Base-by-base conservation (phyloP, 768 basidiomycete species). In the Boletus patriciae region DNA sequence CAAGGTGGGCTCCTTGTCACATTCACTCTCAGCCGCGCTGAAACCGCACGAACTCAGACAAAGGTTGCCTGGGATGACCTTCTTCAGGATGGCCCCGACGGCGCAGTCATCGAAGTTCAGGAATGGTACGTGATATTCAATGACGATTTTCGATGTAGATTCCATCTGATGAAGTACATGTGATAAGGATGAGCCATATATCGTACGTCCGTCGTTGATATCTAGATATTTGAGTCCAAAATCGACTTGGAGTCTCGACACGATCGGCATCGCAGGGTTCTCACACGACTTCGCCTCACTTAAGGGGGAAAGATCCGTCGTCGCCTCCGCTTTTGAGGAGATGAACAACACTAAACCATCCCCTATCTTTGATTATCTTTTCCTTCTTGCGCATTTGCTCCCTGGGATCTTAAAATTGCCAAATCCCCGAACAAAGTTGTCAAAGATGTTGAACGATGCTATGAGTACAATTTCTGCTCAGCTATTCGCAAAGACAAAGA, bases 231-330 rank as follows among this genome's bases (percentile, higher is more conserved):
- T 3, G 15, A 13, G 15, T 29, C 41, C 49, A n/a, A 52, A 16
- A 19, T 9, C 3, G 3, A 40, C 27, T 23, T 11, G 8, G 9
- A 78, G 77, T 19, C 68, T 81, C 16, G 77, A 81, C 58, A 74
- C 67, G 29, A 74, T 78, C 50, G 77, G 78, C 15, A 72, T 78
- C 27, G 73, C 76, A 4, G 75, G 78, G 2, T 78, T 81, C 60
- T 75, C 77, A 2, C 75, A 80, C 57, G 74, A 80, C 63, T 81
- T 81, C 55, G 74, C 68, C n/a, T 66, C 76, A 3, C 72, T 80
- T 15, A 64, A 68, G 8, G 78, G 78, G 9, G 64, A 75, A 50
- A 43, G 33, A 40, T 50, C 52, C 0, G 31, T 43, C 4, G 46
- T 54, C 7, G 37, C 54, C 12, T 55, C 65, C 6, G 54, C 66